Evolutionary conservation across 1,284 basidiomycete species (phyloP), one percentile per base, ranked within the genome.

Genomic region (Cystobasidium slooffiae): DNA sequence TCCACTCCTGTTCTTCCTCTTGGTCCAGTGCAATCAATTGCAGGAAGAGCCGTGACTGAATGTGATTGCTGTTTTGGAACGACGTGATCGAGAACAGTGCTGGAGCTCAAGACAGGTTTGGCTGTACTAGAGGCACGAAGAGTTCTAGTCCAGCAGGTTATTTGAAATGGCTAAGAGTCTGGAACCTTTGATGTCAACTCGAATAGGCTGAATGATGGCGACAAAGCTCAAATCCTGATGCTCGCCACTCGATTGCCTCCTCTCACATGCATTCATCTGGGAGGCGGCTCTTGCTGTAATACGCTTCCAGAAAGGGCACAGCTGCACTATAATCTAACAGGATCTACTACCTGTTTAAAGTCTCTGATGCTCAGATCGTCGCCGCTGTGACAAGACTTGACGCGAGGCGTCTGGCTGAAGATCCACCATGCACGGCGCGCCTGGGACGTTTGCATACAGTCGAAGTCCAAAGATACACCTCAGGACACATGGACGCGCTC

Each of bases 401-500:
- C 53, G 39, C 18, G 39, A 39, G 37, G 8, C 37, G 16, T 49
- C 46, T 49, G 39, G 12, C 18, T 41, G 37, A 31, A 41, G 4
- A 39, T 39, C 31, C 56, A 59, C 9, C 56, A 59, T 59, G 56
- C 56, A 59, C 18, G 56, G 56, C 22, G 56, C 56, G 14, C 39
- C 56, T 7, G 37, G 37, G 20, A 16, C 56, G 14, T 59, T 59
- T 31, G 31, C 39, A 59, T 31, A 39, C 56, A 31, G 37, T 39
- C 53, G 9, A 56, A 56, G 53, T 37, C 53, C 56, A 16, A 31
- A 39, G 9, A 59, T 59, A 59, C 56, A 59, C 37, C 56, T 59
- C 18, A 31, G 56, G 43, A 59, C 56, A 43, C 56, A 39, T n/a
- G 56, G 56, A n/a, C 56, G 56, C 44, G 43, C 61, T 16, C 61